Evolutionary conservation across 805 yeast genomes (phyloP).

Genomic region (Yamadazyma laniorum): DNA sequence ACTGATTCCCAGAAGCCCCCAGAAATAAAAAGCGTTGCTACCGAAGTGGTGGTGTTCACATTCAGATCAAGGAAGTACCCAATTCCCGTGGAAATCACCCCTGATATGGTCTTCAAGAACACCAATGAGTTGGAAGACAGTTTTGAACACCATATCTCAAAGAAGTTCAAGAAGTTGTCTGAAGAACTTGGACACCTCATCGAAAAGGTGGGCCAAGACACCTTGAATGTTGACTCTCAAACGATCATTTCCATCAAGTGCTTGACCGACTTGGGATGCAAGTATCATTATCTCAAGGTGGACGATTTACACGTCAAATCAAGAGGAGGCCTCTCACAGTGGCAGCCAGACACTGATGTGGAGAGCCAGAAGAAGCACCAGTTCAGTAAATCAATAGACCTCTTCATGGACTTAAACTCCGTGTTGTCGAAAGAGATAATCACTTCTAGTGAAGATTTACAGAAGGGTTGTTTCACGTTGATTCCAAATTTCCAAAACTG

Average conservation of each 20-base stretch:
- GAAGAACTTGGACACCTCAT: constrained; percentile 24
- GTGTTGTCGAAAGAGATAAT: constrained; percentile 21
- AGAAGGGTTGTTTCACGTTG: constrained; percentile 24
- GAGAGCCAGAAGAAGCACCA: neutral
- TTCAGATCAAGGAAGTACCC: constrained; percentile 33
- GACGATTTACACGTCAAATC: constrained; percentile 11
- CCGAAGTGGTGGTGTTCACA: constrained; percentile 34
- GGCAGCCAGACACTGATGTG: neutral
- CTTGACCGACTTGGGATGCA: constrained; percentile 31
- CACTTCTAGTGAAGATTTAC: constrained; percentile 18
- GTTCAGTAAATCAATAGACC: constrained; percentile 6
- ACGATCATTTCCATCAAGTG: constrained; percentile 32
- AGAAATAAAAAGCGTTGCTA: constrained; percentile 25
- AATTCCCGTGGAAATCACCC: constrained; percentile 36
- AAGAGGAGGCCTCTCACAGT: neutral
- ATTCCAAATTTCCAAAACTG: constrained; percentile 42
- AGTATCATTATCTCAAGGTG: constrained; percentile 30
- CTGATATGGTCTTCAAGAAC: constrained; percentile 37
- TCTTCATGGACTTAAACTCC: constrained; percentile 11
- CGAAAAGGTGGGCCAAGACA: constrained; percentile 23
- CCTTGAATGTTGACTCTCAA: constrained; percentile 28
- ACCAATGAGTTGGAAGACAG: constrained; percentile 22
- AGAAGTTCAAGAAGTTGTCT: constrained; percentile 26
- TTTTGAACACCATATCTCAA: constrained; percentile 23
- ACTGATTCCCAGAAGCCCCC: constrained; percentile 21